Conservation (phyloP, 2,329 filamentous ascomycete genomes). For the Apiospora hydei region DNA sequence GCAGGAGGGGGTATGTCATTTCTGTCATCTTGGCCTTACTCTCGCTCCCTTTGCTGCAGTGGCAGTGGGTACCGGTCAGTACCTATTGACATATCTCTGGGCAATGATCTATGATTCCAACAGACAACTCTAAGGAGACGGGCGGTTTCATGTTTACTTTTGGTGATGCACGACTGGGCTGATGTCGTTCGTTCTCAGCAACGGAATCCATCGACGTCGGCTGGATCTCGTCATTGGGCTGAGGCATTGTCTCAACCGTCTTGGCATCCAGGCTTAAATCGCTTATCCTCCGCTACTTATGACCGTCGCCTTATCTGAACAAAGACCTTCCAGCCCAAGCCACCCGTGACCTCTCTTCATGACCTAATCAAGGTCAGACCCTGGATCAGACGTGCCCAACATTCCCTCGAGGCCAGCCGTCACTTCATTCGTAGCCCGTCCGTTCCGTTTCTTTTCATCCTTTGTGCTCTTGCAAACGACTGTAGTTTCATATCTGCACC, state of each 20-base stretch:
- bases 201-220: not conserved
- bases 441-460: not conserved
- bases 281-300: not conserved
- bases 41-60: not conserved
- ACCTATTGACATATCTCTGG: no score
- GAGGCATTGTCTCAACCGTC: slow-evolving; percentile 8
- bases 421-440: not conserved
- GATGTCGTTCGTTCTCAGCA: slow-evolving; percentile 6
- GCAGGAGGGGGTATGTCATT: no score
- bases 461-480: not conserved
- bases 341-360: not conserved
- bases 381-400: slow-evolving; percentile 2
- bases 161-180: slow-evolving; percentile 1
- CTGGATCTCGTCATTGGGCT: not conserved
- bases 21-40: not conserved
- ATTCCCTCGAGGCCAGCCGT: not conserved
- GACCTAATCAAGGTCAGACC: slow-evolving; percentile 10
- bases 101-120: no score
- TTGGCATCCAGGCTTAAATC: not conserved
- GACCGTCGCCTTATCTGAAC: not conserved
- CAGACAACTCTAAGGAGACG: not conserved
- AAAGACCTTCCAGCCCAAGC: not conserved
- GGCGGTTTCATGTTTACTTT: not conserved
- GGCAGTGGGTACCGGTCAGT: not conserved
- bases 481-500: not conserved